These are phyloP conservation scores for Pleurotus platypus DNA, from an alignment of 768 basidiomycete species.

Conservation along the genomic window DNA sequence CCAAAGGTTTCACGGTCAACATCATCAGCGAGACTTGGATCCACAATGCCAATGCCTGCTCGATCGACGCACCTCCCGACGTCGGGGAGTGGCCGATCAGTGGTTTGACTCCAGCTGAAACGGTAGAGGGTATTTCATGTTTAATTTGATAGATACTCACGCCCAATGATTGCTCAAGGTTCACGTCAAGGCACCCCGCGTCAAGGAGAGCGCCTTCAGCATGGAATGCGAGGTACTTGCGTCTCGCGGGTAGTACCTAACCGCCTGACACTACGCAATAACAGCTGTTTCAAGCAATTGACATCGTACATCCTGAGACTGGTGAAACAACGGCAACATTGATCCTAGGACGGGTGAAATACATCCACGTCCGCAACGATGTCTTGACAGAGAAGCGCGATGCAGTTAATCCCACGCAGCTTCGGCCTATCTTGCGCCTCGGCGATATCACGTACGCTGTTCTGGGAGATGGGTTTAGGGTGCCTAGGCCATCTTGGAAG, in stretches of 20 bases:
- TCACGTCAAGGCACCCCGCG: slow-evolving; percentile 48
- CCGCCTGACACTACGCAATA: slow-evolving; percentile 19
- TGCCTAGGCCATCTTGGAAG: slow-evolving; percentile 50
- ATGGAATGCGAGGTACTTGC: slow-evolving; percentile 53
- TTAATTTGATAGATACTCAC: not conserved
- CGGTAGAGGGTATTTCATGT: slow-evolving; percentile 42
- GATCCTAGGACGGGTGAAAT: slow-evolving; percentile 51
- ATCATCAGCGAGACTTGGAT: slow-evolving; percentile 72
- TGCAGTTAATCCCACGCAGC: slow-evolving; percentile 42
- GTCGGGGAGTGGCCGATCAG: slow-evolving; percentile 60
- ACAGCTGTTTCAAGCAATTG: slow-evolving; percentile 39
- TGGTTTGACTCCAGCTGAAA: slow-evolving; percentile 47
- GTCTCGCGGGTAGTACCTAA: not conserved
- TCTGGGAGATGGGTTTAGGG: slow-evolving; percentile 47
- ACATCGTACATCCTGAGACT: slow-evolving; percentile 36
- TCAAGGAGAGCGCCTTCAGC: slow-evolving; percentile 60
- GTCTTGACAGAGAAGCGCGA: slow-evolving; percentile 36
- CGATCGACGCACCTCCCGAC: slow-evolving; percentile 49
- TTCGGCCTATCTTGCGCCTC: slow-evolving; percentile 47
- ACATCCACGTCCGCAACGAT: slow-evolving; percentile 55
- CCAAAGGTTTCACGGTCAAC: slow-evolving; percentile 68
- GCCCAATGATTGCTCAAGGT: slow-evolving; percentile 22
- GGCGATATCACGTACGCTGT: slow-evolving; percentile 47
- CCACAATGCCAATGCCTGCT: slow-evolving; percentile 49
- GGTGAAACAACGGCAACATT: slow-evolving; percentile 35